These are phyloP conservation scores for Mollisia scopiformis DNA, from an alignment of 2,329 filamentous ascomycete species.

Conservation along the genomic window DNA sequence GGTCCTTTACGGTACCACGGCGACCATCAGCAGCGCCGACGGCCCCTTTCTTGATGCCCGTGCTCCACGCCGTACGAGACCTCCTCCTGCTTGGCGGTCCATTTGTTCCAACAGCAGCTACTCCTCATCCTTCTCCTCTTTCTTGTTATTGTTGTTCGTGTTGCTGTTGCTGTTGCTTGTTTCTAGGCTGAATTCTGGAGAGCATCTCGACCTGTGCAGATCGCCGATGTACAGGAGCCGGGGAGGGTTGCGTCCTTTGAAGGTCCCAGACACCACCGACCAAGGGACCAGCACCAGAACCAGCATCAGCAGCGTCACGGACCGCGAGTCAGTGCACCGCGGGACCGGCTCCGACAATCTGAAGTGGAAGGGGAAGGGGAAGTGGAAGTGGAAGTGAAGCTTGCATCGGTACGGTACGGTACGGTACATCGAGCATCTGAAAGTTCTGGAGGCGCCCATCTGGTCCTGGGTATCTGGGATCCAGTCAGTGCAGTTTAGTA, in stretches of 20 bases:
- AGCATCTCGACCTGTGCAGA: neutral
- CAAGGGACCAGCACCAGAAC: neutral
- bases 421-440: no score
- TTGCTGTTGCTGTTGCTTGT: neutral
- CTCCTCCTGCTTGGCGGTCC: neutral
- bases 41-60: neutral
- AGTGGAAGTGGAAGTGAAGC: no score
- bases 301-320: no score
- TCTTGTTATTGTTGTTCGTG: neutral
- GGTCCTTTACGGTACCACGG: no score
- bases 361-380: no score
- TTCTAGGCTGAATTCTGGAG: slow-evolving; percentile 12
- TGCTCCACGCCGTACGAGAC: neutral
- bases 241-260: neutral
- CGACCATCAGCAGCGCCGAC: neutral
- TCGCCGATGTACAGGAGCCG: slow-evolving; percentile 10
- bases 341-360: neutral
- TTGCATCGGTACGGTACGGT: no score
- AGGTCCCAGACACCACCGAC: neutral
- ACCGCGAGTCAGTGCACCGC: slow-evolving; percentile 4
- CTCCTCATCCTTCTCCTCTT: neutral
- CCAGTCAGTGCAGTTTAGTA: no score
- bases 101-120: neutral
- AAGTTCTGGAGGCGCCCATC: neutral
- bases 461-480: neutral